A percentile compares a stretch with the other conserved stretches of the same genome.
phyloP scores from a whole-genome alignment of 352 stramenopile genomes.

The Phytophthora pini region DNA sequence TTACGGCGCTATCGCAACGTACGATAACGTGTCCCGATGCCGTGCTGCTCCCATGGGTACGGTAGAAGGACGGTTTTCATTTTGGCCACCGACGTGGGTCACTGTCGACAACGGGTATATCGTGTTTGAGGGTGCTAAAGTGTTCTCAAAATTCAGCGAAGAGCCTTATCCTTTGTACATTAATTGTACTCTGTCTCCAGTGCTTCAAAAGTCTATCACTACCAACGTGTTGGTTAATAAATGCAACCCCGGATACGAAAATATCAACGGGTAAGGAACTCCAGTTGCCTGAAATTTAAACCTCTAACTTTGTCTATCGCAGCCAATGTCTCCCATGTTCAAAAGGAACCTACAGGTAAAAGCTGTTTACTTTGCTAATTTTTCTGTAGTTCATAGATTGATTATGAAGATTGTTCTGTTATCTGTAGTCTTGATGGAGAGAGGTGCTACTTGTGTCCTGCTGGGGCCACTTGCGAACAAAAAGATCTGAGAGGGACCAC shows the following conservation, averaged over 20 bases:
- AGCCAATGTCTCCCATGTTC: constrained; percentile 63
- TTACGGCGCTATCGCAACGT: constrained; percentile 55
- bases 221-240: constrained; percentile 57
- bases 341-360: constrained; percentile 73
- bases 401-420: constrained; percentile 5
- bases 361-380: background rate
- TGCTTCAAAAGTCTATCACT: constrained; percentile 12
- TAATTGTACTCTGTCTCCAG: constrained; percentile 46
- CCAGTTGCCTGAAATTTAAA: too few species aligned
- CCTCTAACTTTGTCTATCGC: constrained; percentile 12
- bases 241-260: constrained; percentile 69
- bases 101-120: constrained; percentile 50
- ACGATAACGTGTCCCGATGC: constrained; percentile 56
- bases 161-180: constrained; percentile 50
- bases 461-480: constrained; percentile 56
- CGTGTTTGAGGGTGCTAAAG: constrained; percentile 48
- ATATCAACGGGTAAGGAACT: constrained; percentile 54
- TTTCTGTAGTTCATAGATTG: background rate
- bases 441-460: constrained; percentile 67
- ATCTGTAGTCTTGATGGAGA: constrained; percentile 62
- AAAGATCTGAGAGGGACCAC: constrained; percentile 36
- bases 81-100: constrained; percentile 43
- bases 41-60: constrained; percentile 20
- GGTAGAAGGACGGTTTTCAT: constrained; percentile 51
- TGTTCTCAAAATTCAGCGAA: constrained; percentile 40